Evolutionary conservation across 257 asterid genomes (phyloP), one percentile per base, ranked within the genome.

Genomic region (Linaria vulgaris): DNA sequence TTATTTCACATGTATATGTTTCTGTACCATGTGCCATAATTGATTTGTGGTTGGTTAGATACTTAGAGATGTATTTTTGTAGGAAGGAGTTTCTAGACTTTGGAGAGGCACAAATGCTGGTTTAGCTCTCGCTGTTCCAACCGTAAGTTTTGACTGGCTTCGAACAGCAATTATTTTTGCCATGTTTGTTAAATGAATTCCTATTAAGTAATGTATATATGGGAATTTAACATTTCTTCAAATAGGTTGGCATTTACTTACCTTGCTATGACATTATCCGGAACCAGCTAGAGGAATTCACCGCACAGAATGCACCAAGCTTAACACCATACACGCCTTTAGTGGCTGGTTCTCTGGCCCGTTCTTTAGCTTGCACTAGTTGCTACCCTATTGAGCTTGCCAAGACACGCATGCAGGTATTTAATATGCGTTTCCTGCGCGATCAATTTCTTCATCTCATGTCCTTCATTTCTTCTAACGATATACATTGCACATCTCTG

Each of bases 71-170:
- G 60, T 27, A 31, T 60, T 17, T 59, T 67, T 61, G 72, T 79
- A 91, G 95, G 98, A 91, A 73, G 98, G 98, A 24, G 64, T 91
- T 70, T 74, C 87, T 38, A 89, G 86, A 70, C 95, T 91, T 6
- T 91, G 98, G 98, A 85, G 98, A 84, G 98, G 98, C 59, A 91
- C 98, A 22, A 86, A 83, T 80, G 98, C 98, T 50, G 90, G 92
- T 44, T 85, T 91, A 74, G 95, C 96, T 25, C 82, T 88, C 68
- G 96, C 98, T 53, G 71, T 91, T 15, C 98, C 98, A 61, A 91
- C 96, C 53, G 98, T 91, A 79, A 75, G 96, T 79, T 66, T 69
- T 47, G 27, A 62, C 12, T 49, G 64, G 46, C 59, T 16, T 6
- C 58, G 13, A 44, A 50, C 31, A 24, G 34, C 47, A 65, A 23